Percentiles rank a stretch among this genome's conserved stretches.
phyloP scores from a whole-genome alignment of 2,329 filamentous ascomycete species.

The Fusarium dlaminii region DNA sequence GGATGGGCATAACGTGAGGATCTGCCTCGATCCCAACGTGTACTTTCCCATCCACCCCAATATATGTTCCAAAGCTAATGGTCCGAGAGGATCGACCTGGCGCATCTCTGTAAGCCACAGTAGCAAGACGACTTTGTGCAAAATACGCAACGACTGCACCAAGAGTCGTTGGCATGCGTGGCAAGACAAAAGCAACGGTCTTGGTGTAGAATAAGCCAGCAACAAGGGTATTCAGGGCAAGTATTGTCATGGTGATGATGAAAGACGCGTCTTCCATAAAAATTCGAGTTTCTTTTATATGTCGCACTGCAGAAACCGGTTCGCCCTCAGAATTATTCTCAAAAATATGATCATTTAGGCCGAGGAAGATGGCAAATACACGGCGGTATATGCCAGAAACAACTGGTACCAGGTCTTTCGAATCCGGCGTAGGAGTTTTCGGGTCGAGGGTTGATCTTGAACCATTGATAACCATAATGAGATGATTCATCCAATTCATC shows the following conservation, averaged over 20 bases:
- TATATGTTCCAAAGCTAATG: conserved; percentile 61
- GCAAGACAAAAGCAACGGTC: conserved; percentile 54
- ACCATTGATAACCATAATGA: conserved; percentile 49
- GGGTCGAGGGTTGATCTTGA: conserved; percentile 48
- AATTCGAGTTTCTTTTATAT: conserved; percentile 51
- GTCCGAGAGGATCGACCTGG: conserved; percentile 14
- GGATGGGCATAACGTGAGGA: conserved; percentile 51
- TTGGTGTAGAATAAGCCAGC: conserved; percentile 55
- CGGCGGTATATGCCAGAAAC: conserved; percentile 41
- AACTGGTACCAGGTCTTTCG: conserved; percentile 6
- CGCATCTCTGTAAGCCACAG: rapidly evolving
- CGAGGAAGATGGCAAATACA: conserved; percentile 46
- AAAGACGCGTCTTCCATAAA: conserved; percentile 61
- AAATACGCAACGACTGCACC: conserved; percentile 59
- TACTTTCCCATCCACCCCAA: conserved; percentile 56
- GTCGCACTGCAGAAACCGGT: conserved; percentile 12
- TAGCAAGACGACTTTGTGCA: conserved; percentile 54
- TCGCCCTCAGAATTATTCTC: conserved; percentile 31
- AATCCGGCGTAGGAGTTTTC: conserved; percentile 20
- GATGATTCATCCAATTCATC: conserved; percentile 57
- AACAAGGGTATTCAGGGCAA: conserved; percentile 55
- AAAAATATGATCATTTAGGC: conserved; percentile 55
- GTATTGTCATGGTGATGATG: conserved; percentile 53
- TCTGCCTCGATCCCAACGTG: conserved; percentile 63
- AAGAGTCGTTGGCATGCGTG: conserved; percentile 61